Evolutionary conservation across 805 yeast species (phyloP), one percentile per base, ranked within the genome.

Genomic region (Candida quercuum): DNA sequence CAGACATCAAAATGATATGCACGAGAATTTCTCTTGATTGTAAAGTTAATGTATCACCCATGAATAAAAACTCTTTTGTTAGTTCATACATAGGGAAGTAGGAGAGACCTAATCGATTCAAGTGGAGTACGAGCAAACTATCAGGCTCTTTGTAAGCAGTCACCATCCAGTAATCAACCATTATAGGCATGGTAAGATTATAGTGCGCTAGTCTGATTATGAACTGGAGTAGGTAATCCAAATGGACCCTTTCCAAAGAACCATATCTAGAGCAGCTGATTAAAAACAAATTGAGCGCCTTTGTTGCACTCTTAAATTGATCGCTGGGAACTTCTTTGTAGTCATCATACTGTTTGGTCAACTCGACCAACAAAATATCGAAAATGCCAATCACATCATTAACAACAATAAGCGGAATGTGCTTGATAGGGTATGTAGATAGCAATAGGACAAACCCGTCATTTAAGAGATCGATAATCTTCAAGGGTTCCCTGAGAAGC

Each of bases 71-170:
- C 16, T 45, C 48, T 28, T 40, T 45, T 1, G 51, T 25, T 13
- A 57, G 28, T 16, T 56, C 59, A 38, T 39, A 57, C 0, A 54
- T 35, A 1, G 61, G 61, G 23, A 55, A 52, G 6, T 45, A 38
- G 15, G 20, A 26, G 1, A 19, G 13, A 6, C 24, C 17, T 4
- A 46, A 37, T 3, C 26, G 29, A 15, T 35, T 46, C 16, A 26
- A 20, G 11, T 35, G 12, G 2, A 53, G 16, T 24, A 39, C 15
- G 5, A 19, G 40, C 33, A 34, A 24, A 6, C 41, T 32, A 19
- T 51, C 56, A 8, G 54, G 49, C 3, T 48, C 48, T 7, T 20
- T 30, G 10, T 36, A 16, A 3, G 38, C 32, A 2, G 9, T 11
- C 3, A 34, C 30, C 34, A 50, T 47, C 55, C 55, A 50, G 19